A percentile compares a stretch with the other conserved stretches of the same genome.
Conservation (phyloP, 169 alveolate species). For the Cryptosporidium tyzzeri region DNA sequence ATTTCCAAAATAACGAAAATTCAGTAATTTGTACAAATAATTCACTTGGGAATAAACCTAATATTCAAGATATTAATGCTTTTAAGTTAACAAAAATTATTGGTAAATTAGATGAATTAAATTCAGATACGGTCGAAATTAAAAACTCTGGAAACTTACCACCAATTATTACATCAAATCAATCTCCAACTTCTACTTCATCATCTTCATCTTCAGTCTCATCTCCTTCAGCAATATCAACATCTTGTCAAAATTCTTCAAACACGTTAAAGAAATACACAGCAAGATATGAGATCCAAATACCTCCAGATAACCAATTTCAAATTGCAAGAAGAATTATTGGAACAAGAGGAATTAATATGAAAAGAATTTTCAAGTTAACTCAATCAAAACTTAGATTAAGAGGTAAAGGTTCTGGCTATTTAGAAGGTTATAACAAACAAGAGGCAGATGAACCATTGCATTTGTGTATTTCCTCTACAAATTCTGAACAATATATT, state of each 20-base stretch:
- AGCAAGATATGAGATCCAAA: conserved; percentile 92
- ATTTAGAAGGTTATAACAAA: conserved; percentile 92
- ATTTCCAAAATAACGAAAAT: neutral
- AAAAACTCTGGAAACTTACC: neutral
- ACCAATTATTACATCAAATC: neutral
- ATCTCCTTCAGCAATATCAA: neutral
- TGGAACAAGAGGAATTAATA: conserved; percentile 92
- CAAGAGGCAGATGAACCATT: conserved; percentile 93
- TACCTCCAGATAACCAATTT: conserved; percentile 92
- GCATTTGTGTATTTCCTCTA: conserved; percentile 93
- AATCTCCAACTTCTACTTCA: conserved; percentile 22
- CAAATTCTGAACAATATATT: conserved; percentile 87
- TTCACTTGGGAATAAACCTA: conserved; percentile 2
- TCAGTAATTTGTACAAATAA: neutral
- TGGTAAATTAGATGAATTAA: conserved; percentile 9
- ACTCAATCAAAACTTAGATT: conserved; percentile 90
- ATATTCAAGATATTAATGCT: conserved; percentile 20
- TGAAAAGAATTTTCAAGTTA: conserved; percentile 91
- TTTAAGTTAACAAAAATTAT: neutral
- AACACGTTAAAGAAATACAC: conserved; percentile 86
- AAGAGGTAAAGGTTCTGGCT: conserved; percentile 95
- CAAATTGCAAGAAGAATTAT: conserved; percentile 93
- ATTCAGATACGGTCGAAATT: neutral
- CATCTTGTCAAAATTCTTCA: neutral
- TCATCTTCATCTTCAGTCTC: conserved; percentile 22